Conservation (phyloP, 1,139 yeast genomes). For the Suhomyces guaymorum region DNA sequence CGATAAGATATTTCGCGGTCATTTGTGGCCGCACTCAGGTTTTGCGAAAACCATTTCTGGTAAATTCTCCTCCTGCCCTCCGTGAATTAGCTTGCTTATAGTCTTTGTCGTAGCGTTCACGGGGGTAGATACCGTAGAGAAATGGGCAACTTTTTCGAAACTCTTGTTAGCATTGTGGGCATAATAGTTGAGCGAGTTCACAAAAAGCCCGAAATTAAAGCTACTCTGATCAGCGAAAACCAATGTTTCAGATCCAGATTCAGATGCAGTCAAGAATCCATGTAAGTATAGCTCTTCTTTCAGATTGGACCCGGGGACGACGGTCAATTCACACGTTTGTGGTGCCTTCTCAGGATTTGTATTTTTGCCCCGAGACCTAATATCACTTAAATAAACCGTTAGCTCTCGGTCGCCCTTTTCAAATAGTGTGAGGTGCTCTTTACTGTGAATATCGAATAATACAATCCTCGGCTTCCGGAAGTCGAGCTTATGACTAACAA, state of each 20-base stretch:
- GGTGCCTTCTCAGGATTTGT: background rate
- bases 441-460: too few species aligned
- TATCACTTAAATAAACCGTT: slow-evolving; percentile 22
- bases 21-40: background rate
- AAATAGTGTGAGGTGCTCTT: too few species aligned
- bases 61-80: too few species aligned
- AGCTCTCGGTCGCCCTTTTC: slow-evolving; percentile 9
- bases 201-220: too few species aligned
- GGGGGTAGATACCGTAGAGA: slow-evolving; percentile 1
- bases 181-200: slow-evolving; percentile 3
- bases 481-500: slow-evolving; percentile 20
- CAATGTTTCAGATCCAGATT: too few species aligned
- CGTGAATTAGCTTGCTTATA: too few species aligned
- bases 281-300: background rate
- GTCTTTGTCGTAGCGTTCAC: background rate
- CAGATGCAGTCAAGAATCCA: slow-evolving; percentile 3
- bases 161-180: slow-evolving; percentile 10
- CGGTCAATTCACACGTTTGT: slow-evolving; percentile 1
- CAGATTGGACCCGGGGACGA: slow-evolving; percentile 1
- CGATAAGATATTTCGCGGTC: slow-evolving; percentile 6
- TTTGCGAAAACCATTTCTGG: background rate
- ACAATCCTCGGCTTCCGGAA: slow-evolving; percentile 4
- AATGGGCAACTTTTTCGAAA: background rate
- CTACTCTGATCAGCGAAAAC: too few species aligned
- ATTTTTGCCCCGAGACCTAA: slow-evolving; percentile 2